These are phyloP conservation scores for Cytospora schulzeri DNA, from an alignment of 2,329 filamentous ascomycete genomes.

Conservation along the genomic window DNA sequence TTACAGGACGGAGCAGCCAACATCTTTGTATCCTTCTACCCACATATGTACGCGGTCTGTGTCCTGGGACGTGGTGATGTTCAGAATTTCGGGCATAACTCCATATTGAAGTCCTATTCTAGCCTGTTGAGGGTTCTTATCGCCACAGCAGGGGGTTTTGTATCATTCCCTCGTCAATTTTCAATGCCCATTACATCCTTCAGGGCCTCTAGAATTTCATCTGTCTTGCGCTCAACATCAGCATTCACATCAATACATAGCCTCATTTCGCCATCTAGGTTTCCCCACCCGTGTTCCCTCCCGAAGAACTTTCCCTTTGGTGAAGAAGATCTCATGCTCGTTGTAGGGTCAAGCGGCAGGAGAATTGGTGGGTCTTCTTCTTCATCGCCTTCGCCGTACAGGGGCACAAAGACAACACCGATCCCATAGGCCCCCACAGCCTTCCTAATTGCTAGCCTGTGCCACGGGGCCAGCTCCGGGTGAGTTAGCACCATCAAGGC, in stretches of 20 bases:
- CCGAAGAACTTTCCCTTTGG: constrained; percentile 3
- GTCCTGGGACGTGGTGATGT: too few species aligned
- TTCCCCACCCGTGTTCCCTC: constrained; percentile 4
- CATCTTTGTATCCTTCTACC: too few species aligned
- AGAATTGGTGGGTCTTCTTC: constrained; percentile 34
- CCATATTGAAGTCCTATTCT: too few species aligned
- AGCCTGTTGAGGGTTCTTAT: too few species aligned
- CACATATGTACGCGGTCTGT: too few species aligned
- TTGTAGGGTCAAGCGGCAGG: constrained; percentile 34
- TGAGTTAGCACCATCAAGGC: constrained; percentile 37
- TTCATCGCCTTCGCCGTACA: constrained; percentile 31
- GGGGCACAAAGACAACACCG: constrained; percentile 37
- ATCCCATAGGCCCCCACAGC: constrained; percentile 35
- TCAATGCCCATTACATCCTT: constrained; percentile 28
- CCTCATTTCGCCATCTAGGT: constrained; percentile 32
- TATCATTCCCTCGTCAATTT: too few species aligned
- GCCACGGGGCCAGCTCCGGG: constrained; percentile 36
- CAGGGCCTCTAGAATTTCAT: constrained; percentile 31
- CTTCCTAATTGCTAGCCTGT: constrained; percentile 33
- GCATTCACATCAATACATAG: constrained; percentile 30
- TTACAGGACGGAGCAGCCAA: too few species aligned
- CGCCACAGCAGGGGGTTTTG: too few species aligned
- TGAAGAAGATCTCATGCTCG: constrained; percentile 33
- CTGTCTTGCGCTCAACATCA: constrained; percentile 31
- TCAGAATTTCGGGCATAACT: too few species aligned